Evolutionary conservation across 2,329 filamentous ascomycete species (phyloP).

Genomic region (Fusarium staphyleae): DNA sequence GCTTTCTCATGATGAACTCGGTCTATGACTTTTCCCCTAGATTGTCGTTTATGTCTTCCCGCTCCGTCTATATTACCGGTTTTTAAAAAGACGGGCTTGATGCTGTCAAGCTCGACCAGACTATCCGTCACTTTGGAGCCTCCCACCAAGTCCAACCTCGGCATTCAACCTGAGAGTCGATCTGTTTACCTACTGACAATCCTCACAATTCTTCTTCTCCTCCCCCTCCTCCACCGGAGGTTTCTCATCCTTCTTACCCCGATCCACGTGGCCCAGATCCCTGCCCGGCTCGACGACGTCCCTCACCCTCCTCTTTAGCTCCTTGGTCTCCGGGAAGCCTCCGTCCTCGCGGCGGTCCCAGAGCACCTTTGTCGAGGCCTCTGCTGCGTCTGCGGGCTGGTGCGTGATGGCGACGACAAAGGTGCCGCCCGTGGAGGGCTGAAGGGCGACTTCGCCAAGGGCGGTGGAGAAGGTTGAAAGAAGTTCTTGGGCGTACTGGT

Average conservation of each 20-base stretch:
- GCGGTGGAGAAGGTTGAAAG: slow-evolving; percentile 87
- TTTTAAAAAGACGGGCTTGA: too few species aligned
- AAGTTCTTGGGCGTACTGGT: slow-evolving; percentile 89
- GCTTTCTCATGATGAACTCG: too few species aligned
- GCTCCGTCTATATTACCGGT: too few species aligned
- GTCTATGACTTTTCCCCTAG: background rate
- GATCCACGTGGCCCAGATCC: slow-evolving; percentile 83
- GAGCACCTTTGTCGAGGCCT: slow-evolving; percentile 59
- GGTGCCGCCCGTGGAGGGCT: slow-evolving; percentile 83
- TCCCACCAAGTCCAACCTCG: too few species aligned
- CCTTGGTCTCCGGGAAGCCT: slow-evolving; percentile 93
- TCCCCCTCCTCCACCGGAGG: slow-evolving; percentile 35
- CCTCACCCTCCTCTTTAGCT: slow-evolving; percentile 83
- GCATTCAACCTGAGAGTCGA: background rate
- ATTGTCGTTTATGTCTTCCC: background rate
- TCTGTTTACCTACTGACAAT: slow-evolving; percentile 34
- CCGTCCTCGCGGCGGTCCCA: slow-evolving; percentile 91
- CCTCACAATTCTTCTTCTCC: slow-evolving; percentile 37
- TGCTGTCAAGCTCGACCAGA: too few species aligned
- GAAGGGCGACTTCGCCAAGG: slow-evolving; percentile 86
- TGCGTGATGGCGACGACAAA: slow-evolving; percentile 74
- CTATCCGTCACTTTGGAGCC: too few species aligned
- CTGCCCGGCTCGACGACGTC: slow-evolving; percentile 81
- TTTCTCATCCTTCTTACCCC: slow-evolving; percentile 43
- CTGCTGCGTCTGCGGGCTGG: slow-evolving; percentile 41